Conservation (phyloP, 106 monocot genomes). For the Gastrodia elata region DNA sequence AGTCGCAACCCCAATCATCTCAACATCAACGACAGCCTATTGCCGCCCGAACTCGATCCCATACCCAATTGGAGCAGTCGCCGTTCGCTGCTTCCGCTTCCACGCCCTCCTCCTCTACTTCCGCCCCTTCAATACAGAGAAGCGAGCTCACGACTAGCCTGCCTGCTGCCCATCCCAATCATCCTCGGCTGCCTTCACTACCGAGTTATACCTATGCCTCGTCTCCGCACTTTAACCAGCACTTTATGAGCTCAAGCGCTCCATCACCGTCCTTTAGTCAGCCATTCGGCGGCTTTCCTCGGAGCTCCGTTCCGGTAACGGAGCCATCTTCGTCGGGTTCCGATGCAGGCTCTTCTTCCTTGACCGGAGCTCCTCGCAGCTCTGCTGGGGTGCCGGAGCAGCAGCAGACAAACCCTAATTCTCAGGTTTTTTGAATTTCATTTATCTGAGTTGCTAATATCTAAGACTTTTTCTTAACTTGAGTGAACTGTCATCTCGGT, state of each 20-base stretch:
- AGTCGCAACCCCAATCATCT: background rate
- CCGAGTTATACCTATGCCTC: background rate
- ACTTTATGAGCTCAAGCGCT: slow-evolving; percentile 1
- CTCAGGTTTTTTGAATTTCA: background rate
- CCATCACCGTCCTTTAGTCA: slow-evolving; percentile 2
- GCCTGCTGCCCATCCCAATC: slow-evolving; percentile 2
- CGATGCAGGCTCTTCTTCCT: background rate
- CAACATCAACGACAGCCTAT: background rate
- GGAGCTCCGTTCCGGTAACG: background rate
- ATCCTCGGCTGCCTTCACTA: background rate
- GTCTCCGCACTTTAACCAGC: slow-evolving; percentile 1
- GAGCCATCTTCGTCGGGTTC: slow-evolving; percentile 2
- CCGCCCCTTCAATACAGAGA: background rate
- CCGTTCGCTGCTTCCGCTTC: background rate
- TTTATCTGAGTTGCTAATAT: slow-evolving; percentile 1
- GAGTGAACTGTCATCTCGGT: too few species aligned
- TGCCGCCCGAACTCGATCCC: background rate
- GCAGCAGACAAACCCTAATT: background rate
- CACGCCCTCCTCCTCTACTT: slow-evolving; percentile 3
- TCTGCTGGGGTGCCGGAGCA: slow-evolving; percentile 2
- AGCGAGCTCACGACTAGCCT: background rate
- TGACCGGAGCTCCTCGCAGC: slow-evolving; percentile 3
- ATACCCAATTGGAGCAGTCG: background rate
- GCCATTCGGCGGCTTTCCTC: slow-evolving; percentile 1
- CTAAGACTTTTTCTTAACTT: too few species aligned